Base-by-base conservation (phyloP, 352 stramenopile genomes). In the Globisporangium takayamanum region DNA sequence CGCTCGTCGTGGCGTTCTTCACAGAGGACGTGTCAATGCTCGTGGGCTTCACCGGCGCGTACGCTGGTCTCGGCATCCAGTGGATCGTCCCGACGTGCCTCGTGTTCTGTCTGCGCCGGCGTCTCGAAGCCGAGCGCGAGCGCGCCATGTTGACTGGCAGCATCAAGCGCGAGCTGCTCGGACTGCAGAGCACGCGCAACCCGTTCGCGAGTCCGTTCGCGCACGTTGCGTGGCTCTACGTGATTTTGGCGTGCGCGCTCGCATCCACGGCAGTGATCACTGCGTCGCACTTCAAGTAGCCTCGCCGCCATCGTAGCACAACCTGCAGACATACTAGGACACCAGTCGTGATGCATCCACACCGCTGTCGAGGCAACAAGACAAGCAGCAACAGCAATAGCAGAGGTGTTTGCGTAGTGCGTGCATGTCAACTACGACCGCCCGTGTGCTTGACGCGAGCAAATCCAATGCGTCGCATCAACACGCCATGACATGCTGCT, bases 11-110 rank as follows among this genome's bases (percentile, higher is more conserved):
- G 28, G 85, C 85, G 45, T 85, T 95, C 69, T 93, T 87, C 67
- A 95, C 85, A 2, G 85, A 95, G 48, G 85, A 95, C 72, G 85
- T 95, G 62, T 89, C 82, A 37, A 92, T 93, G 81, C 77, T 95
- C 33, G 84, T 95, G 50, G 81, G 85, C 53, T 91, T 92, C 65
- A 95, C 85, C 7, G 85, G 85, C 56, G 80, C 83, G 5, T 95
- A 95, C 64, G 85, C 85, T 2, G 85, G 85, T 8, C 74, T 95
- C 50, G 81, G 83, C 62, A 95, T 95, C 59, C 85, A 94, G 82
- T 94, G 84, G 84, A 64, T 94, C 62, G 82, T 94, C 59, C 84
- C 84, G 37, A 78, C 82, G 30, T 87, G 70, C 56, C 79, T 94
- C 11, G 82, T 94, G 22, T 85, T 75, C 57, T 89, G 70, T 47